These are phyloP conservation scores for Capsicum baccatum DNA, from an alignment of 257 asterid genomes.

Conservation along the genomic window DNA sequence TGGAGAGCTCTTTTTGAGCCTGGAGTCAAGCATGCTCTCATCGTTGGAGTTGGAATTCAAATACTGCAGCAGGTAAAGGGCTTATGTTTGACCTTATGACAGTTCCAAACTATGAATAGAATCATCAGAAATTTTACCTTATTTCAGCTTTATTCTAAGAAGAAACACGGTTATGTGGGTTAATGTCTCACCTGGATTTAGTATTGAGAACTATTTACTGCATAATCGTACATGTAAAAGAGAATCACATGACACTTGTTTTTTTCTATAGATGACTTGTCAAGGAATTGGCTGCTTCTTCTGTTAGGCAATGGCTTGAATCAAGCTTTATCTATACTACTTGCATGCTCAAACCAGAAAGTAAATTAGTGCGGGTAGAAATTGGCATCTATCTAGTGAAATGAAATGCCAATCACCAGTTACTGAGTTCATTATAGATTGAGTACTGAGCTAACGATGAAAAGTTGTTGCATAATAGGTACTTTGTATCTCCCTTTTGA, in stretches of 20 bases:
- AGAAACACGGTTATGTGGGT: background rate
- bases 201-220: background rate
- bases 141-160: background rate
- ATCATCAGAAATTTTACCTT: background rate
- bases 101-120: background rate
- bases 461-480: background rate
- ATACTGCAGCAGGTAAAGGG: conserved; percentile 90
- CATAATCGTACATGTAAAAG: background rate
- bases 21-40: conserved; percentile 88
- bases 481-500: background rate
- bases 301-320: background rate
- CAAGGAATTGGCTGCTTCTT: background rate
- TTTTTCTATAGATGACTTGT: background rate
- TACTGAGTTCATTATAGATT: background rate
- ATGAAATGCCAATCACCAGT: background rate
- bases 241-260: background rate
- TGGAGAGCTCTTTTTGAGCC: conserved; percentile 93
- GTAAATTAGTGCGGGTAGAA: background rate
- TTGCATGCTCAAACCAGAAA: background rate
- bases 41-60: conserved; percentile 93
- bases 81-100: background rate
- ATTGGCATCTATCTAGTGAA: background rate
- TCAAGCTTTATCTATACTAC: background rate
- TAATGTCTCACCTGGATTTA: background rate
- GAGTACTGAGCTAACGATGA: background rate